Evolutionary conservation across 2,329 filamentous ascomycete species (phyloP).

Genomic region (Sporothrix schenckii): DNA sequence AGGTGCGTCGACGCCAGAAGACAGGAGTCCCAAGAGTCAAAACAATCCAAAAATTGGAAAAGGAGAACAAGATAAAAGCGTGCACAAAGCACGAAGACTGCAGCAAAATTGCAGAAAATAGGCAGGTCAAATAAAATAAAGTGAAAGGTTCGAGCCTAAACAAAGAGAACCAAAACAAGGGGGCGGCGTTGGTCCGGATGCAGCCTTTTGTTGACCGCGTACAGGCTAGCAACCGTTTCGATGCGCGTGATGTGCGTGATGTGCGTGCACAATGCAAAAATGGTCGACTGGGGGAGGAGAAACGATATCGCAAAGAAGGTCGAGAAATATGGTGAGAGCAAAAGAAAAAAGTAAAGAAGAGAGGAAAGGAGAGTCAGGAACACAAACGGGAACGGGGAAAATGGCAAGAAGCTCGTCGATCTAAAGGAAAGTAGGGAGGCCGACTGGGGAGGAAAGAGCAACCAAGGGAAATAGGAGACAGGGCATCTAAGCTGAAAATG

Average conservation of each 20-base stretch:
- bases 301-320: not conserved
- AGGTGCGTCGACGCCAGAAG: slow-evolving; percentile 16
- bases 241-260: slow-evolving; percentile 14
- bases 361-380: not conserved
- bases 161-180: slow-evolving; percentile 23
- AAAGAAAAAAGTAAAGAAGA: slow-evolving; percentile 1
- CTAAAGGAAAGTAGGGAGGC: slow-evolving; percentile 1
- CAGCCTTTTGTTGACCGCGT: slow-evolving; percentile 23
- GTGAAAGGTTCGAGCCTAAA: slow-evolving; percentile 6
- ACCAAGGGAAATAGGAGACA: slow-evolving; percentile 22
- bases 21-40: not conserved
- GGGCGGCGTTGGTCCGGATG: slow-evolving; percentile 23
- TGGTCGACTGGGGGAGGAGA: not conserved
- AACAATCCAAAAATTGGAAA: not conserved
- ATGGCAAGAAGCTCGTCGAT: slow-evolving; percentile 21
- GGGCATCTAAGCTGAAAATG: slow-evolving; percentile 22
- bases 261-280: slow-evolving; percentile 6
- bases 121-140: not conserved
- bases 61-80: not conserved
- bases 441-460: slow-evolving; percentile 5
- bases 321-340: slow-evolving; percentile 4
- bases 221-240: not conserved
- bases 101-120: slow-evolving; percentile 3
- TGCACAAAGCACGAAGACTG: not conserved
- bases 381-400: slow-evolving; percentile 7